A percentile compares a stretch with the other conserved stretches of the same genome.
Evolutionary conservation across 768 basidiomycete genomes (phyloP).

Genomic region (Lactarius hengduanensis): DNA sequence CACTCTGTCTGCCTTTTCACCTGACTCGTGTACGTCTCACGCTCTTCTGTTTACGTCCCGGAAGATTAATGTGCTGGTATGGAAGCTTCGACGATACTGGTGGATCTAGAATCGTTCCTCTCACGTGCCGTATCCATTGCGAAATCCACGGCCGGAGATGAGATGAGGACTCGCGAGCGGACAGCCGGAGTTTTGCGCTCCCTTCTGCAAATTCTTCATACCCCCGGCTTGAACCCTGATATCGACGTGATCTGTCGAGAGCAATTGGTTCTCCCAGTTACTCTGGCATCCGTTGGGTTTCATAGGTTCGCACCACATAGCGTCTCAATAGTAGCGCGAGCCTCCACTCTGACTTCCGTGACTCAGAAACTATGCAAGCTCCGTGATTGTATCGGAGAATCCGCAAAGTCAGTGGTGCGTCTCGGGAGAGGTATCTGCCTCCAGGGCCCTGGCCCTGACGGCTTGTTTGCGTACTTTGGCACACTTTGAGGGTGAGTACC

Average conservation of each 20-base stretch:
- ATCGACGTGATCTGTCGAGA: conserved; percentile 68
- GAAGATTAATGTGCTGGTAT: not conserved
- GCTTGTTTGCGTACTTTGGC: conserved; percentile 67
- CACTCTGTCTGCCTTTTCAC: conserved; percentile 12
- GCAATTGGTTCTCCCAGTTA: conserved; percentile 49
- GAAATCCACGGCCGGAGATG: conserved; percentile 16
- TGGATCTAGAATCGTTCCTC: conserved; percentile 34
- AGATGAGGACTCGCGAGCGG: conserved; percentile 36
- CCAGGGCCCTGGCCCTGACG: conserved; percentile 63
- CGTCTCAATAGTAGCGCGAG: not conserved
- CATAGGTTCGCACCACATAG: conserved; percentile 42
- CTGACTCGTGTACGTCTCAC: conserved; percentile 31
- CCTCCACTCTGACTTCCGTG: conserved; percentile 10
- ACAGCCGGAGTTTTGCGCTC: conserved; percentile 56
- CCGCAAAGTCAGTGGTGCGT: conserved; percentile 64
- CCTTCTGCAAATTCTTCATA: conserved; percentile 62
- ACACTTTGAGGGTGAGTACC: conserved; percentile 58
- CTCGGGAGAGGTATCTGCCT: conserved; percentile 67
- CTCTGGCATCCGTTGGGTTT: conserved; percentile 46
- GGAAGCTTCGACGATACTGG: conserved; percentile 35
- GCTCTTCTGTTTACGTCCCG: not conserved
- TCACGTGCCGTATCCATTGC: conserved; percentile 21
- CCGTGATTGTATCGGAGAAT: conserved; percentile 41
- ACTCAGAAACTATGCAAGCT: conserved; percentile 41
- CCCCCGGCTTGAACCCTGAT: conserved; percentile 64